Evolutionary conservation across 176 grass and related monocot species (phyloP).

Genomic region (Aegilops speltoides): DNA sequence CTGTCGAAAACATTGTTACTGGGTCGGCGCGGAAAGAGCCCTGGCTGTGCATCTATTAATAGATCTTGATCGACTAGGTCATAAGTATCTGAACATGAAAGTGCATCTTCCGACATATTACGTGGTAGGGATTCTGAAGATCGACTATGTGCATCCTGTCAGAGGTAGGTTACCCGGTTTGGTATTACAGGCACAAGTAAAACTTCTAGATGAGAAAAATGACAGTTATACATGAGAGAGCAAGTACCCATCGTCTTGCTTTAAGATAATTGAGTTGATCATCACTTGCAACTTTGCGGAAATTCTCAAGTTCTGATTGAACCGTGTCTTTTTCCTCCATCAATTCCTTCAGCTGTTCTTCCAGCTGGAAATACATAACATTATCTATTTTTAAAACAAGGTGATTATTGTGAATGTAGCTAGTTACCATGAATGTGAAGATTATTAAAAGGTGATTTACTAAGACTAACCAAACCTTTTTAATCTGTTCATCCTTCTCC

Average conservation of each 20-base stretch:
- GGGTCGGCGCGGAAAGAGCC: not conserved
- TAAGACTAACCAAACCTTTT: slow-evolving; percentile 45
- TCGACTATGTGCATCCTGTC: slow-evolving; percentile 53
- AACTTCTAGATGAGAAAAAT: not conserved
- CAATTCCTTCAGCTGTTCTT: slow-evolving; percentile 71
- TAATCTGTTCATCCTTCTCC: slow-evolving; percentile 79
- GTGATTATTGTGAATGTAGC: not conserved
- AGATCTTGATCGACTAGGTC: slow-evolving; percentile 53
- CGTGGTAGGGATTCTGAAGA: slow-evolving; percentile 48
- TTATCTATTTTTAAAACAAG: slow-evolving; percentile 1
- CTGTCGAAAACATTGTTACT: slow-evolving; percentile 44
- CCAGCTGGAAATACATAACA: slow-evolving; percentile 50
- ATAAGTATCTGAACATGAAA: slow-evolving; percentile 61
- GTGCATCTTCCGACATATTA: slow-evolving; percentile 49
- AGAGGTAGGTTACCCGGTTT: slow-evolving; percentile 12
- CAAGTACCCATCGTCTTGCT: slow-evolving; percentile 60
- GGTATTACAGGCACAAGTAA: not conserved
- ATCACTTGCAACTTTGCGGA: slow-evolving; percentile 54
- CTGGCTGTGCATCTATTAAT: slow-evolving; percentile 9
- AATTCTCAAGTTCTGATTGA: slow-evolving; percentile 76
- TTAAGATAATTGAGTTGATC: slow-evolving; percentile 24
- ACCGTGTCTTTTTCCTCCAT: slow-evolving; percentile 68
- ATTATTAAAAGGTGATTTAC: slow-evolving; percentile 3
- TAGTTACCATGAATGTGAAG: not conserved
- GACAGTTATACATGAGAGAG: not conserved